These are phyloP conservation scores for Calonectria honghensis DNA, from an alignment of 2,329 filamentous ascomycete genomes.

Conservation along the genomic window DNA sequence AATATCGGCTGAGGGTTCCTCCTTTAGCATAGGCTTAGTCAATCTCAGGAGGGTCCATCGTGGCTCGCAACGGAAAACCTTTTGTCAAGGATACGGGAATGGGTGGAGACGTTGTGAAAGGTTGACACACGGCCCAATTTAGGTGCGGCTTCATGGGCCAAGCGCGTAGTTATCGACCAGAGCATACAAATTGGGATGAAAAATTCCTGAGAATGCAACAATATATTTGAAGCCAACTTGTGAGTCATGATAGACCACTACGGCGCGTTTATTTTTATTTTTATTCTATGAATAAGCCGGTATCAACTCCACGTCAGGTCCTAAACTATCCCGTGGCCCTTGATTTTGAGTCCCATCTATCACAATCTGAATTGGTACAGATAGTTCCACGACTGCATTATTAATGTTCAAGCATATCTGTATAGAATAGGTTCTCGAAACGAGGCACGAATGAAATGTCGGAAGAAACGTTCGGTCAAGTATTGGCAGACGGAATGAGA, in stretches of 20 bases:
- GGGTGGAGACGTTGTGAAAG: background rate
- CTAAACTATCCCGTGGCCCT: background rate
- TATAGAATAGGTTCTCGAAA: conserved; percentile 6
- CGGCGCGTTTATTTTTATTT: background rate
- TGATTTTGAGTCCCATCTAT: background rate
- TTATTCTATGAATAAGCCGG: conserved; percentile 9
- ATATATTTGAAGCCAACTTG: background rate
- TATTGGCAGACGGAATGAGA: conserved; percentile 8
- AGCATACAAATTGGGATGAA: background rate
- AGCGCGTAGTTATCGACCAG: background rate
- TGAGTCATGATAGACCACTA: background rate
- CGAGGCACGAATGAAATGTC: conserved; percentile 11
- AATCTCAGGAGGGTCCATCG: conserved; percentile 2
- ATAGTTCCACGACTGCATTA: background rate
- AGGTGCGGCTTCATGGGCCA: background rate
- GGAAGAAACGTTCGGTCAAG: background rate
- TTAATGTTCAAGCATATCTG: background rate
- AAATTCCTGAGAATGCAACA: background rate
- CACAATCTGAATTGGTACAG: conserved; percentile 1
- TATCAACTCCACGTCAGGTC: background rate
- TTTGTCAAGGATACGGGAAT: conserved; percentile 20
- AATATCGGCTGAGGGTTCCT: conserved; percentile 12
- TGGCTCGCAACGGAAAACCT: background rate
- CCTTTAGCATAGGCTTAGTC: background rate
- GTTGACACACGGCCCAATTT: background rate